A percentile compares a stretch with the other conserved stretches of the same genome.
Evolutionary conservation across 495 filamentous ascomycete genomes (phyloP).

Genomic region (Staphylotrichum tortipilum): DNA sequence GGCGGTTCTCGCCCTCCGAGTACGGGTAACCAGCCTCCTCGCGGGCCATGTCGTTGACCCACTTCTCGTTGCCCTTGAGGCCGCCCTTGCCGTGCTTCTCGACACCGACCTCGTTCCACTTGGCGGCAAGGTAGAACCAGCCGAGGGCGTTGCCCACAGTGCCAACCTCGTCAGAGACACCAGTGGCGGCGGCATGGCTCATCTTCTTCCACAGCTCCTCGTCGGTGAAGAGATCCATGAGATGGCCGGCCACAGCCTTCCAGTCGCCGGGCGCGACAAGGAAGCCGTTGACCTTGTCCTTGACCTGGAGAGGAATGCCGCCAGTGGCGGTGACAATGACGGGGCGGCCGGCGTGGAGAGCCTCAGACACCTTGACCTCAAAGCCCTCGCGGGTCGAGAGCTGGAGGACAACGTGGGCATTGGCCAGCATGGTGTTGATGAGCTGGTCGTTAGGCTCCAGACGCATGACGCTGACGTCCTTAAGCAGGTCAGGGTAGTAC

Average conservation of each 20-base stretch:
- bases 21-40: conserved; percentile 55
- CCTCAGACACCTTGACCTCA: conserved; percentile 85
- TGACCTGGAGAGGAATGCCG: conserved; percentile 75
- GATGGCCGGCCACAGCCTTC: conserved; percentile 60
- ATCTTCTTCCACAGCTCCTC: conserved; percentile 54
- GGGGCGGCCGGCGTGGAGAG: conserved; percentile 74
- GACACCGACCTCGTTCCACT: conserved; percentile 41
- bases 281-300: conserved; percentile 65
- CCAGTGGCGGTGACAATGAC: conserved; percentile 72
- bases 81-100: conserved; percentile 30
- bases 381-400: conserved; percentile 81
- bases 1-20: conserved; percentile 49
- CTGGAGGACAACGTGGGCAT: conserved; percentile 65
- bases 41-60: conserved; percentile 75
- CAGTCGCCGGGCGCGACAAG: conserved; percentile 67
- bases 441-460: conserved; percentile 72
- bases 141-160: conserved; percentile 71
- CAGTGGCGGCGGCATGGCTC: conserved; percentile 53
- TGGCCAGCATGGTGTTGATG: conserved; percentile 71
- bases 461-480: conserved; percentile 66
- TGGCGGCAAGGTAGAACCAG: conserved; percentile 70
- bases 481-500: conserved; percentile 38
- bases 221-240: conserved; percentile 63
- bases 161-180: conserved; percentile 74
- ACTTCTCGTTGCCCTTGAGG: conserved; percentile 42